Base-by-base conservation (phyloP, 148 eudicot genomes). In the Silene uniflora region DNA sequence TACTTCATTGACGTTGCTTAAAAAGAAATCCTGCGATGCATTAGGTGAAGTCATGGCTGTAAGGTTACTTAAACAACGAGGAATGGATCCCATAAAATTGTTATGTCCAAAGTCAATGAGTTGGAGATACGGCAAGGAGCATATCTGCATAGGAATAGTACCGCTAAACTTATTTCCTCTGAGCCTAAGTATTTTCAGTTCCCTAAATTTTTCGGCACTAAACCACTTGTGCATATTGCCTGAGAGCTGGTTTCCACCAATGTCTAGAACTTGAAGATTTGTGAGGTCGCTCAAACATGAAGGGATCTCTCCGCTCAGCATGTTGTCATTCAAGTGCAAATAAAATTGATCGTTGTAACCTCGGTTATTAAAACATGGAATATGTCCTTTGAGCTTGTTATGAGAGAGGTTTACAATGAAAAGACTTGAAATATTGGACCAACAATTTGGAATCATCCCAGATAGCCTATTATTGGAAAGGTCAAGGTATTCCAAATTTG, bases 41-140 rank as follows among this genome's bases (percentile, higher is more conserved):
- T 35, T 35, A 4, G 5, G 39, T 35, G 39, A 35, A 35, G 39
- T 35, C 39, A 35, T 35, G 5, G 39, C 3, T 1, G 59, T 76
- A 32, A 72, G 58, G n/a, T 77, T n/a, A n/a, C n/a, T n/a, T n/a
- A n/a, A n/a, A n/a, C n/a, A n/a, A n/a, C n/a, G n/a, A n/a, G n/a
- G n/a, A n/a, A n/a, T n/a, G 46, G 59, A 69, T 62, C 74, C 74
- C 9, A 10, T 59, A 1, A 69, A n/a, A 52, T 25, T 14, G 71
- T 70, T 77, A 61, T 70, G 27, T 13, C 44, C 46, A 47, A 77
- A 19, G 69, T 77, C 79, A 29, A 77, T 29, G 59, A 77, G 14
- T 24, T 60, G 46, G 12, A 69, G 74, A 7, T 13, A 4, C 18
- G 74, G 52, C 13, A 77, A 14, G 25, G 74, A 77, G 69, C 79